Base-by-base conservation (phyloP, 2,329 filamentous ascomycete species). In the Trichoderma breve region DNA sequence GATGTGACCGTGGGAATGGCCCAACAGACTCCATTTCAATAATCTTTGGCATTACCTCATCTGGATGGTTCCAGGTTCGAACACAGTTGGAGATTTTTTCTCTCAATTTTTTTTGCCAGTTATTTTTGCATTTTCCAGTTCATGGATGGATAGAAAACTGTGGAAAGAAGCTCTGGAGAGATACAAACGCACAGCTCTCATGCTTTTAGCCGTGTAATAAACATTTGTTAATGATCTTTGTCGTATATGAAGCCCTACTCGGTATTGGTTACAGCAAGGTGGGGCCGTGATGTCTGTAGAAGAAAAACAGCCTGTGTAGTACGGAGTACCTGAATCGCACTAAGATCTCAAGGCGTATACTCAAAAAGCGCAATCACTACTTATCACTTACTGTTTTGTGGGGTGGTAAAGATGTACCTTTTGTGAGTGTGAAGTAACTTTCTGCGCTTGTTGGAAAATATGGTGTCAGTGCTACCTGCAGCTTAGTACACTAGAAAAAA, bases 1-100 rank as follows among this genome's bases (percentile, higher is more conserved):
- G 90, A 91, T 90, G 89, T 91, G 89, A 89, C 90, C 89, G 89
- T 91, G 89, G 88, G 77, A 80, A 79, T 81, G 82, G 84, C 84
- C 84, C 84, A 86, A 78, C 77, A 83, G 80, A 86, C 84, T 86
- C 84, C 85, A 82, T 82, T 86, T 82, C 77, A 72, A 76, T 73
- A 86, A 86, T 86, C 84, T 86, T 86, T 86, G 85, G 82, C 80
- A 85, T 78, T 74, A 74, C 72, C 79, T 81, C 80, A 73, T 80
- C 80, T 81, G 78, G 80, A 80, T 78, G 61, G 72, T 70, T 73
- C 77, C 78, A 78, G 80, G 78, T 85, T 85, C 83, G 81, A 84
- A 78, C 78, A 53, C 75, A 32, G 34, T 71, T 70, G 74, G 70
- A 39, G 11, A 24, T 36, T 71, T 68, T 72, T 64, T 73, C 66